Evolutionary conservation across 129 eudicot species (phyloP), one percentile per base, ranked within the genome.

Genomic region (Flaveria ramosissima): DNA sequence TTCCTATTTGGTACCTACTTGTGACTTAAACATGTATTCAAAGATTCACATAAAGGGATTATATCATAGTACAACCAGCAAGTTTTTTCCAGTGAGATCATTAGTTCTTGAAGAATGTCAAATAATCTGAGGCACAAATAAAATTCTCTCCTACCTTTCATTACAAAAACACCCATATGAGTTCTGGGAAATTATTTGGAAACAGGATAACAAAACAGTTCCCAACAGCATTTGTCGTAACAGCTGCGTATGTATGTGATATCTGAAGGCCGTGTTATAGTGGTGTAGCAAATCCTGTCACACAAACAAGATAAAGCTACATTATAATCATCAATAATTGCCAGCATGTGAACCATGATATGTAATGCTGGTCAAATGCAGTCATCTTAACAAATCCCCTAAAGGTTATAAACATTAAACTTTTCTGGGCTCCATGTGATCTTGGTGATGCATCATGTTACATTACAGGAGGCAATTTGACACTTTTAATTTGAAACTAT

Each of bases 281-380:
- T 77, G 81, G 81, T 43, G 81, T 77, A 14, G 81, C 81, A 30
- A 77, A 77, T 53, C 81, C 81, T 77, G 74, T 53, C 42, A 77
- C 2, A 16, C 47, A 77, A 68, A 67, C 68, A 77, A 21, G 30
- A 64, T 17, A 4, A 67, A 21, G 60, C 0, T 50, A 64, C 30
- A 39, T 36, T 21, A 50, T 62, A 14, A 62, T 63, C 45, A 56
- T 48, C 50, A 64, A 68, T 71, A 52, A 30, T 14, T 52, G n/a
- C 4, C 60, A 10, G 56, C 64, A 21, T 57, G 64, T 6, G 1
- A 14, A 59, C 12, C 11, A 32, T 21, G 16, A 59, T 21, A 59
- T 9, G 65, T 59, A 59, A 59, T 59, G 65, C 36, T 21, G 64
- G 7, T 57, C 64, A 0, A 57, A 57, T 21, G 12, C 64, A 21